phyloP scores from a whole-genome alignment of 805 yeast species.

The Nakazawaea siamensis region DNA sequence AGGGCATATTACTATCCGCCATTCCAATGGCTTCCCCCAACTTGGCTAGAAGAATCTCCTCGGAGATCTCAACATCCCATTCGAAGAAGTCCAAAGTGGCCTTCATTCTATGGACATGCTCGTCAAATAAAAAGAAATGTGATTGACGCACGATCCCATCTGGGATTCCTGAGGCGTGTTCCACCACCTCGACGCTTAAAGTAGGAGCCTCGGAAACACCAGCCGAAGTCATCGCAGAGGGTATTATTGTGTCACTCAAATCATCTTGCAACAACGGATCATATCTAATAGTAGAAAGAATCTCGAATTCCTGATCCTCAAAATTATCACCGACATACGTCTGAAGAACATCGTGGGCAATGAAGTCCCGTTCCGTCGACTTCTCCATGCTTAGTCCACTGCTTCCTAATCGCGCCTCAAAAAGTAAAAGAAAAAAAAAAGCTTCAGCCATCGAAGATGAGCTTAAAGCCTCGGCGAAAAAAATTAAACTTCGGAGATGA shows the following conservation, averaged over 20 bases:
- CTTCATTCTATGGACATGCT: conserved; percentile 55
- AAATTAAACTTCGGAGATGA: too few relatives aligned
- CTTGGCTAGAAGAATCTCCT: conserved; percentile 30
- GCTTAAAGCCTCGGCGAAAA: too few relatives aligned
- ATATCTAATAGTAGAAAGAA: conserved; percentile 67
- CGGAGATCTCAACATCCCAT: conserved; percentile 35
- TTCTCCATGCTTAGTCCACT: too few relatives aligned
- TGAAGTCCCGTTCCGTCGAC: conserved; percentile 1
- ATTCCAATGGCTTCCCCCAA: conserved; percentile 28
- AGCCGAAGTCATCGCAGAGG: conserved; percentile 20
- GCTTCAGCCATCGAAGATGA: too few relatives aligned
- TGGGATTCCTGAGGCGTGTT: not conserved
- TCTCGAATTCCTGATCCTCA: conserved; percentile 32
- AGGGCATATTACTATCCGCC: conserved; percentile 24
- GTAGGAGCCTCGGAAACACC: conserved; percentile 11
- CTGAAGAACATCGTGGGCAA: conserved; percentile 7
- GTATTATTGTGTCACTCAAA: not conserved
- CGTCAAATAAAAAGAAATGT: conserved; percentile 54
- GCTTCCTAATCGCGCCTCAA: too few relatives aligned
- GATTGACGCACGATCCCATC: conserved; percentile 13
- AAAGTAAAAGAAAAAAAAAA: too few relatives aligned
- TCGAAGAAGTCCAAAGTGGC: conserved; percentile 48
- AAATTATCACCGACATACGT: conserved; percentile 4
- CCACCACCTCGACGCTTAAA: too few relatives aligned
- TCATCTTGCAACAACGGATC: conserved; percentile 47